Percentiles rank a stretch among this genome's conserved stretches.
phyloP scores from a whole-genome alignment of 176 grass and related monocot genomes.

The Lolium multiflorum region DNA sequence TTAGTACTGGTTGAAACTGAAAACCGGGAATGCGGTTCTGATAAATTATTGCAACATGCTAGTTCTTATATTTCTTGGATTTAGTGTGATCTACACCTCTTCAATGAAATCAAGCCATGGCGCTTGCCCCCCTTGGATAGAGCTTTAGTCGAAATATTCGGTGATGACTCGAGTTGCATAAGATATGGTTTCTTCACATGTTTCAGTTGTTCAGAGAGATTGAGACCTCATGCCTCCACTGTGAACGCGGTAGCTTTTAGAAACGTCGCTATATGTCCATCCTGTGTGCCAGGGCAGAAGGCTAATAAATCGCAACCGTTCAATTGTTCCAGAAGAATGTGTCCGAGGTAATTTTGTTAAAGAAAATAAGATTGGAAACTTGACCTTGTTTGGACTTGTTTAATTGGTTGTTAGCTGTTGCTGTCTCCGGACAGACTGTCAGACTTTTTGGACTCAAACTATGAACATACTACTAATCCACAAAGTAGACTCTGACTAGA shows the following conservation, averaged over 20 bases:
- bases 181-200: constrained; percentile 22
- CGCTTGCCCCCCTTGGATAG: constrained; percentile 18
- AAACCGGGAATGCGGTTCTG: background rate
- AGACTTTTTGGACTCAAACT: constrained; percentile 18
- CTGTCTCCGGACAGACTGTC: constrained; percentile 30
- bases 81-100: background rate
- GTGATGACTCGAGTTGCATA: background rate
- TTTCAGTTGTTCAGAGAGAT: background rate
- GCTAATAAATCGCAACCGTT: background rate
- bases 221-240: background rate
- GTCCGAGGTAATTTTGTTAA: background rate
- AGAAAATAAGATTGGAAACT: constrained; percentile 18
- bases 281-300: background rate
- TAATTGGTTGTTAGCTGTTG: constrained; percentile 35
- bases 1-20: background rate
- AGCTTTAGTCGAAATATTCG: constrained; percentile 2
- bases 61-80: constrained; percentile 9
- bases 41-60: background rate
- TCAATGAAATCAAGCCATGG: constrained; percentile 18
- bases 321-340: background rate
- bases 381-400: background rate
- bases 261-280: background rate
- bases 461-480: constrained; percentile 15
- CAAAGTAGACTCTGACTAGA: constrained; percentile 20
- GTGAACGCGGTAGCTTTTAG: background rate